A percentile compares a stretch with the other conserved stretches of the same genome.
These are phyloP conservation scores for Ogataea zsoltii DNA, from an alignment of 805 yeast species.

Conservation along the genomic window DNA sequence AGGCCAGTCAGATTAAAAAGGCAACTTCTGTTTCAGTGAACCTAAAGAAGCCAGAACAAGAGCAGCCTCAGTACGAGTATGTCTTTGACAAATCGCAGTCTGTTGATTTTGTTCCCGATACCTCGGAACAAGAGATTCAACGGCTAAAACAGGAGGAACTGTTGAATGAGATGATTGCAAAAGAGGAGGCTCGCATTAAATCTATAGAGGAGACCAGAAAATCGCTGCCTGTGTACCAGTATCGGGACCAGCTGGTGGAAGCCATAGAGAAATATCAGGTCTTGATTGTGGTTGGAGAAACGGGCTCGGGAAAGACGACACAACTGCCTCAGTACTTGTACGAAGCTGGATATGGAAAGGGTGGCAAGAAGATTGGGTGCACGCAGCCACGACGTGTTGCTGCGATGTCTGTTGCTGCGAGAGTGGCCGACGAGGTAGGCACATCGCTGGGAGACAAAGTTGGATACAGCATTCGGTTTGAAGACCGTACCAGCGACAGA, in stretches of 20 bases:
- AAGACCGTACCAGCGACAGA: conserved; percentile 62
- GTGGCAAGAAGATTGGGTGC: conserved; percentile 67
- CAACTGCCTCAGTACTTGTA: conserved; percentile 85
- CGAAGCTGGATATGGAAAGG: conserved; percentile 74
- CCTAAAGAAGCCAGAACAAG: conserved; percentile 19
- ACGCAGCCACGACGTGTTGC: conserved; percentile 97
- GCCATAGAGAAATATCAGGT: conserved; percentile 69
- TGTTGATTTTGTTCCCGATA: conserved; percentile 54
- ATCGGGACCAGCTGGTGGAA: conserved; percentile 56
- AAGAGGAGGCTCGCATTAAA: conserved; percentile 37
- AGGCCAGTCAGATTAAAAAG: conserved; percentile 47
- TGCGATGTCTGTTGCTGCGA: conserved; percentile 83
- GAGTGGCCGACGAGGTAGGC: conserved; percentile 90
- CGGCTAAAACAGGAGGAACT: conserved; percentile 31
- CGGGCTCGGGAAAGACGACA: conserved; percentile 96
- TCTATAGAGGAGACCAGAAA: conserved; percentile 53
- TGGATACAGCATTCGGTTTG: conserved; percentile 88
- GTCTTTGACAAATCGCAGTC: conserved; percentile 71
- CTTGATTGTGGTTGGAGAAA: conserved; percentile 86
- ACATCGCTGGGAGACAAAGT: conserved; percentile 81
- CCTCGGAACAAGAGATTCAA: conserved; percentile 30
- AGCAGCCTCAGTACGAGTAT: conserved; percentile 60
- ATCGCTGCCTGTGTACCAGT: conserved; percentile 74
- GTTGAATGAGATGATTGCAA: conserved; percentile 25
- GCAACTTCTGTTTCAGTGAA: conserved; percentile 34